Evolutionary conservation across 352 stramenopile species (phyloP).

Genomic region (Pythium dissotocum): DNA sequence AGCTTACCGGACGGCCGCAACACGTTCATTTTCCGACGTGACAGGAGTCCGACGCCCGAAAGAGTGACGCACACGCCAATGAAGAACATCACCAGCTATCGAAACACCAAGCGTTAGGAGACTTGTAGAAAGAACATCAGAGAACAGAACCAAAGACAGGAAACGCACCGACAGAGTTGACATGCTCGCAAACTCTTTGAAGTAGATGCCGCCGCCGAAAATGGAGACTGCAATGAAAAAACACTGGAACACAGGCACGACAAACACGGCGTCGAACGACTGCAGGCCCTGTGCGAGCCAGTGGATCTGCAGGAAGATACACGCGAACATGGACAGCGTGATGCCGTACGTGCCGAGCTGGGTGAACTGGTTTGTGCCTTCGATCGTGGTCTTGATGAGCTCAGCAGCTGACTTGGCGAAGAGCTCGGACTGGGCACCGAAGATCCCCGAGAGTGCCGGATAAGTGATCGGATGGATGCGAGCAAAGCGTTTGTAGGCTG

Average conservation of each 20-base stretch:
- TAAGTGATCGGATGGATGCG: conserved; percentile 69
- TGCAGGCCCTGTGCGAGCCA: conserved; percentile 84
- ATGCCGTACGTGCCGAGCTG: conserved; percentile 79
- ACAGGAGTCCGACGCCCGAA: conserved; percentile 68
- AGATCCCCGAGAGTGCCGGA: conserved; percentile 70
- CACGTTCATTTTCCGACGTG: conserved; percentile 66
- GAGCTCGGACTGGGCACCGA: conserved; percentile 78
- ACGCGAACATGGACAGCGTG: conserved; percentile 72
- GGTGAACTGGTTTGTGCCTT: conserved; percentile 75
- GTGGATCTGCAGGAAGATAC: conserved; percentile 88
- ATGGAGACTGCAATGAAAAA: conserved; percentile 93
- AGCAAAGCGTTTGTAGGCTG: conserved; percentile 52
- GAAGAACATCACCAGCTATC: conserved; percentile 67
- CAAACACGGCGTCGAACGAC: conserved; percentile 85
- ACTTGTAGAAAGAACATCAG: too few species aligned
- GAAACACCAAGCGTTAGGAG: neutral
- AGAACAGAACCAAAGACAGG: neutral
- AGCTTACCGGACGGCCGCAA: conserved; percentile 46
- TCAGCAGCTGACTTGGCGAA: conserved; percentile 84
- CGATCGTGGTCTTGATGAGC: conserved; percentile 79
- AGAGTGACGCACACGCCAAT: conserved; percentile 66
- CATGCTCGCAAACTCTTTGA: conserved; percentile 81
- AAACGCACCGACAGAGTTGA: conserved; percentile 35
- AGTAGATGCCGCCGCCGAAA: conserved; percentile 88
- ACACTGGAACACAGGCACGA: conserved; percentile 86